Conservation (phyloP, 2,329 filamentous ascomycete genomes). For the Apiospora sp. region DNA sequence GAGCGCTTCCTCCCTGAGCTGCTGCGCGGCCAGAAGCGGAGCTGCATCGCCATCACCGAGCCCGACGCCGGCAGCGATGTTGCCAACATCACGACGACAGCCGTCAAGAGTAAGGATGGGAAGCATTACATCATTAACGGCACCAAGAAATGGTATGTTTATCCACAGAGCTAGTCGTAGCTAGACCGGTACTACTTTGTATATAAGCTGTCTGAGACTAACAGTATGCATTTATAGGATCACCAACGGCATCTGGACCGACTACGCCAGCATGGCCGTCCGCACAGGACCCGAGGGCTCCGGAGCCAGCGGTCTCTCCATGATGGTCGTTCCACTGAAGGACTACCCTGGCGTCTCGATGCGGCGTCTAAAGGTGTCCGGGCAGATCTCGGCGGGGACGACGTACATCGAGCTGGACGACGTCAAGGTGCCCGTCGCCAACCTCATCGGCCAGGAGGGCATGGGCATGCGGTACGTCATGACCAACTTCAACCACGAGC, state of each 20-base stretch:
- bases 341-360: slow-evolving; percentile 71
- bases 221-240: slow-evolving; percentile 52
- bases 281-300: slow-evolving; percentile 69
- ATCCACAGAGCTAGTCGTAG: too few species aligned
- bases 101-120: slow-evolving; percentile 67
- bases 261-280: slow-evolving; percentile 75
- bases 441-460: slow-evolving; percentile 74
- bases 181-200: not conserved
- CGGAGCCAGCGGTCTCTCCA: slow-evolving; percentile 67
- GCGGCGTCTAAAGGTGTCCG: slow-evolving; percentile 71
- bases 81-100: slow-evolving; percentile 74
- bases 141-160: slow-evolving; percentile 73
- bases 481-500: slow-evolving; percentile 84
- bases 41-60: slow-evolving; percentile 82
- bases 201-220: not conserved
- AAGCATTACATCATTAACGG: slow-evolving; percentile 76
- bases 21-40: slow-evolving; percentile 69
- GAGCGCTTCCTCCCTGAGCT: slow-evolving; percentile 73
- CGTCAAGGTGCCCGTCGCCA: slow-evolving; percentile 74
- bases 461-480: slow-evolving; percentile 78
- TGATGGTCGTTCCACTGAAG: slow-evolving; percentile 76
- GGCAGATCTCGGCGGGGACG: slow-evolving; percentile 71
- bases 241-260: slow-evolving; percentile 75
- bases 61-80: slow-evolving; percentile 79
- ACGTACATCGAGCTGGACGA: slow-evolving; percentile 81